These are phyloP conservation scores for Rhizoctonia solani DNA, from an alignment of 1,284 basidiomycete genomes.

Conservation along the genomic window DNA sequence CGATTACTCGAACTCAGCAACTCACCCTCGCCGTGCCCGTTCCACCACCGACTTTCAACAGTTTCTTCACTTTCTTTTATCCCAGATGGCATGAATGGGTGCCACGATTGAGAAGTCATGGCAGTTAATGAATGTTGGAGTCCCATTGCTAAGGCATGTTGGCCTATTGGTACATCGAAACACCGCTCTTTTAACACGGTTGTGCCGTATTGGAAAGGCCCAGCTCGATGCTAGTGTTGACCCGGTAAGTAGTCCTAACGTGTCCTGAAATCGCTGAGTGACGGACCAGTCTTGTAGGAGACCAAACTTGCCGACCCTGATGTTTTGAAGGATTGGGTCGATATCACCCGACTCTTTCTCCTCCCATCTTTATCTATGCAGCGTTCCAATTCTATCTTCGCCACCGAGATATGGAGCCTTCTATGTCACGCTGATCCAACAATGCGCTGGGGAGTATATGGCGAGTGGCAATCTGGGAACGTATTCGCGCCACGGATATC, in stretches of 20 bases:
- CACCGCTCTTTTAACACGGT: conserved; percentile 63
- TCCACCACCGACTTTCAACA: conserved; percentile 70
- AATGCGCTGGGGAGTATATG: conserved; percentile 87
- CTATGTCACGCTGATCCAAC: conserved; percentile 78
- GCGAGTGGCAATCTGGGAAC: conserved; percentile 81
- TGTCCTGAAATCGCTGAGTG: conserved; percentile 45
- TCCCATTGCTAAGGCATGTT: conserved; percentile 75
- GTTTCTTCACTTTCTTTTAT: conserved; percentile 87
- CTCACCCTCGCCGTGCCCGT: conserved; percentile 70
- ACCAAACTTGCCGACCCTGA: conserved; percentile 35
- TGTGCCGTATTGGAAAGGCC: conserved; percentile 60
- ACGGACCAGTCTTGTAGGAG: not conserved
- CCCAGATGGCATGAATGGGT: conserved; percentile 76
- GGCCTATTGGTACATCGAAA: conserved; percentile 77
- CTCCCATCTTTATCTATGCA: conserved; percentile 88
- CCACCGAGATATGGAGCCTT: conserved; percentile 86
- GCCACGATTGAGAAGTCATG: conserved; percentile 64
- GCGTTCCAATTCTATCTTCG: conserved; percentile 81
- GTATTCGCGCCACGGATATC: conserved; percentile 32
- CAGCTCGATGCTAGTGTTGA: conserved; percentile 49
- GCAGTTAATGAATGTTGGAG: conserved; percentile 75
- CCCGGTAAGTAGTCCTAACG: not conserved
- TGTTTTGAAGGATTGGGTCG: conserved; percentile 66
- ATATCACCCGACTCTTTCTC: conserved; percentile 76
- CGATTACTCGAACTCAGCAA: conserved; percentile 58